Evolutionary conservation across 169 alveolate genomes (phyloP).

Genomic region (Perkinsus chesapeaki): DNA sequence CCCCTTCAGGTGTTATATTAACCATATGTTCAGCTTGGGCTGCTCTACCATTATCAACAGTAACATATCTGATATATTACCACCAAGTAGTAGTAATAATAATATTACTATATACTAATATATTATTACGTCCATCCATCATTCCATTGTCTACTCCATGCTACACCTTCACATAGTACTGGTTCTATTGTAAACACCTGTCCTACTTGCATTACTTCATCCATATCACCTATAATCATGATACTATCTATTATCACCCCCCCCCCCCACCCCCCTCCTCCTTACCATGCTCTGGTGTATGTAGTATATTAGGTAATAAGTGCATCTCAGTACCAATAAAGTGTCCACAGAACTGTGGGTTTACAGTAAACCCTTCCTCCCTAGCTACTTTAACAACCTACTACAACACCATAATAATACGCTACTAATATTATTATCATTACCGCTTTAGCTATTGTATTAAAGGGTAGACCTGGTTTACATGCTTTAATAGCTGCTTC

Average conservation of each 20-base stretch:
- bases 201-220: conserved; percentile 58
- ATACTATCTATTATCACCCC: not conserved
- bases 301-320: conserved; percentile 78
- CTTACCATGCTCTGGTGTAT: conserved; percentile 36
- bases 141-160: conserved; percentile 65
- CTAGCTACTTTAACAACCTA: conserved; percentile 40
- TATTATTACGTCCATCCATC: conserved; percentile 78
- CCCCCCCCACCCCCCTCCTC: conserved; percentile 17
- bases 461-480: conserved; percentile 72
- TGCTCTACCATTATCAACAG: conserved; percentile 69
- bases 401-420: not conserved
- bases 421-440: conserved; percentile 34
- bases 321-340: conserved; percentile 83
- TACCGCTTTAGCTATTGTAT: conserved; percentile 65
- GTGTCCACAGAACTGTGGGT: conserved; percentile 82
- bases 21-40: conserved; percentile 86
- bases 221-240: conserved; percentile 21
- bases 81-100: not conserved
- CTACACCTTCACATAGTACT: conserved; percentile 66
- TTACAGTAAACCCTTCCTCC: conserved; percentile 64
- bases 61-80: conserved; percentile 18
- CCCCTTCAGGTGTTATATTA: conserved; percentile 68
- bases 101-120: not conserved
- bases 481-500: conserved; percentile 69
- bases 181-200: conserved; percentile 82